Conservation (phyloP, 2,329 filamentous ascomycete species). For the Colletotrichum sidae region DNA sequence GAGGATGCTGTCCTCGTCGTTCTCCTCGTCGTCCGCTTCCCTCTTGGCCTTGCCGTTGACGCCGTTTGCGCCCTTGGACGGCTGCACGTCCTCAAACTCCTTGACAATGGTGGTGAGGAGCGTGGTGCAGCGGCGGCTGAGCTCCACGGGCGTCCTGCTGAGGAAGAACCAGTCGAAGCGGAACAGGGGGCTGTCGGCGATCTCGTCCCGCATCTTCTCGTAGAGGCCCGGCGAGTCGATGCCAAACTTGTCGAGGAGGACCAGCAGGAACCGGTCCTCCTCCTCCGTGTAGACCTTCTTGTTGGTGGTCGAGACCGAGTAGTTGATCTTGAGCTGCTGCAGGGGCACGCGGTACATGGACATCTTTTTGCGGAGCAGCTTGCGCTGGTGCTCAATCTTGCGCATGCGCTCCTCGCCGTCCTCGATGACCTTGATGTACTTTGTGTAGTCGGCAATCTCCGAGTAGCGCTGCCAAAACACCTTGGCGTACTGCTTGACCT, state of each 20-base stretch:
- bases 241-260: slow-evolving; percentile 91
- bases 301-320: slow-evolving; percentile 98
- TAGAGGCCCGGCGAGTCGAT: slow-evolving; percentile 92
- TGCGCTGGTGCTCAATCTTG: slow-evolving; percentile 91
- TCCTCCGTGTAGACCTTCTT: slow-evolving; percentile 99
- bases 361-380: slow-evolving; percentile 95
- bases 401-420: slow-evolving; percentile 91
- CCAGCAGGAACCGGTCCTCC: slow-evolving; percentile 93
- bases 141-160: slow-evolving; percentile 90
- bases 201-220: slow-evolving; percentile 96
- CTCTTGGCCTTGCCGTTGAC: slow-evolving; percentile 79
- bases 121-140: slow-evolving; percentile 92
- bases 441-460: slow-evolving; percentile 88
- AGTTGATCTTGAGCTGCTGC: slow-evolving; percentile 98
- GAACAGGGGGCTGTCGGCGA: slow-evolving; percentile 93
- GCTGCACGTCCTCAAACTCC: slow-evolving; percentile 83
- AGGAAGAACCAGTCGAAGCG: slow-evolving; percentile 99
- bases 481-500: slow-evolving; percentile 92
- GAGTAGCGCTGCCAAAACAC: slow-evolving; percentile 97
- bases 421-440: slow-evolving; percentile 90
- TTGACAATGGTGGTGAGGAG: slow-evolving; percentile 93
- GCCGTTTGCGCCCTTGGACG: slow-evolving; percentile 65
- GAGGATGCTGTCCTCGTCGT: slow-evolving; percentile 84
- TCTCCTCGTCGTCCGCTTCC: slow-evolving; percentile 82
- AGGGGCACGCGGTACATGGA: slow-evolving; percentile 95